A percentile compares a stretch with the other conserved stretches of the same genome.
These are phyloP conservation scores for Musa balbisiana DNA, from an alignment of 202 grass and related monocot species.

Conservation along the genomic window DNA sequence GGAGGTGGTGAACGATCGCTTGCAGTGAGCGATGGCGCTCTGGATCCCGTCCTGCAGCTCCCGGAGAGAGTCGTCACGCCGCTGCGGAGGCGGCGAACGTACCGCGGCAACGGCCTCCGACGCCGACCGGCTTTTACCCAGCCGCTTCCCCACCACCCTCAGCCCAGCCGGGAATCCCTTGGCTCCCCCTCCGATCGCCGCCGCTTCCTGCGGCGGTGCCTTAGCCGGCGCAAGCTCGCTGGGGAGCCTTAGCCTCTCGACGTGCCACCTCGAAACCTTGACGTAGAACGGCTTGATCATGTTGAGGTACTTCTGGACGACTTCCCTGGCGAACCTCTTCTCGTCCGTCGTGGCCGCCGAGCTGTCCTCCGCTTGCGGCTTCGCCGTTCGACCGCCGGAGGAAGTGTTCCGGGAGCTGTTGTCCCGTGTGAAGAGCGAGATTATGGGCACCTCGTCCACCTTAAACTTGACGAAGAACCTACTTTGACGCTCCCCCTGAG, in stretches of 20 bases:
- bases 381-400: neutral
- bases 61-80: constrained; percentile 17
- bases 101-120: constrained; percentile 45
- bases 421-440: constrained; percentile 76
- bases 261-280: constrained; percentile 60
- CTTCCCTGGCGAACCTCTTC: constrained; percentile 61
- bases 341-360: constrained; percentile 30
- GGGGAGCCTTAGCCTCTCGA: constrained; percentile 48
- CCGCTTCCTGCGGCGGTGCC: constrained; percentile 26
- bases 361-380: constrained; percentile 18
- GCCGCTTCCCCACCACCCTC: constrained; percentile 61
- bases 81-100: neutral
- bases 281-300: constrained; percentile 90
- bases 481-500: constrained; percentile 16
- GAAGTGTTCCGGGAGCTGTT: constrained; percentile 40
- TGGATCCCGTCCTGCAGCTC: constrained; percentile 22
- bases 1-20: constrained; percentile 15
- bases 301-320: constrained; percentile 73
- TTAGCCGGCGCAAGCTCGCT: neutral
- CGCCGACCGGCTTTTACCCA: constrained; percentile 74
- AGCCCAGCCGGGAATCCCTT: constrained; percentile 43
- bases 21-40: constrained; percentile 24
- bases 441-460: constrained; percentile 49
- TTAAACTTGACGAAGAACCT: constrained; percentile 60
- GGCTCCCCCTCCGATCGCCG: constrained; percentile 11